Conservation (phyloP, 371 early-diverging fungal genomes). For the Chytridium lagenaria region DNA sequence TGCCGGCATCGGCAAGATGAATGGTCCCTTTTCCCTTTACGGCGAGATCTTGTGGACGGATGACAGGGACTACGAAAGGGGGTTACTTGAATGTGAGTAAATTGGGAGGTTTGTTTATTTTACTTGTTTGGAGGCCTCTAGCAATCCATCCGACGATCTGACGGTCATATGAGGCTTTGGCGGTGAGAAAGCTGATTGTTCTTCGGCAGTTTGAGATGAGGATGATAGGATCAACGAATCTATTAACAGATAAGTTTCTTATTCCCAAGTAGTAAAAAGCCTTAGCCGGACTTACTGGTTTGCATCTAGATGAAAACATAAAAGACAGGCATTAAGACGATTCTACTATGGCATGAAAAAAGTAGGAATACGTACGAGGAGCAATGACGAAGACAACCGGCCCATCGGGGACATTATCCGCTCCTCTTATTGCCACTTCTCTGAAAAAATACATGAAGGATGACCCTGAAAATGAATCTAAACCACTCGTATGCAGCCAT, state of each 20-base stretch:
- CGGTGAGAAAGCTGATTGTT: conserved; percentile 76
- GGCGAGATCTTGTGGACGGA: conserved; percentile 86
- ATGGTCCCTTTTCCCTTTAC: conserved; percentile 72
- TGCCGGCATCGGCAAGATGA: conserved; percentile 63
- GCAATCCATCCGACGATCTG: conserved; percentile 81
- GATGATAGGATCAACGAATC: conserved; percentile 88
- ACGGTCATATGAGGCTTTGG: conserved; percentile 75
- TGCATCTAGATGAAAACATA: conserved; percentile 56
- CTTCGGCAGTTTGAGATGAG: conserved; percentile 75
- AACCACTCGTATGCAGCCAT: too few species aligned
- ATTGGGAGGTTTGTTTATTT: background rate
- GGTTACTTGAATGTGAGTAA: background rate
- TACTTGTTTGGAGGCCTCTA: conserved; percentile 48
- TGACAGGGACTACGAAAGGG: conserved; percentile 77
- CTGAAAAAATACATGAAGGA: conserved; percentile 87
- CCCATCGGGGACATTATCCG: conserved; percentile 82
- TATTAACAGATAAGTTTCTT: background rate
- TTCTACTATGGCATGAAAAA: background rate
- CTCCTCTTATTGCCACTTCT: conserved; percentile 84
- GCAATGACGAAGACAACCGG: conserved; percentile 93
- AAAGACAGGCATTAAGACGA: background rate
- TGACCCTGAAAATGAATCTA: too few species aligned
- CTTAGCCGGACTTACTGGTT: conserved; percentile 64
- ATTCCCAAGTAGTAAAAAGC: background rate
- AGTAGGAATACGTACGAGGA: conserved; percentile 59